phyloP scores from a whole-genome alignment of 164 flowering plant species.

The Warburgia ugandensis region DNA sequence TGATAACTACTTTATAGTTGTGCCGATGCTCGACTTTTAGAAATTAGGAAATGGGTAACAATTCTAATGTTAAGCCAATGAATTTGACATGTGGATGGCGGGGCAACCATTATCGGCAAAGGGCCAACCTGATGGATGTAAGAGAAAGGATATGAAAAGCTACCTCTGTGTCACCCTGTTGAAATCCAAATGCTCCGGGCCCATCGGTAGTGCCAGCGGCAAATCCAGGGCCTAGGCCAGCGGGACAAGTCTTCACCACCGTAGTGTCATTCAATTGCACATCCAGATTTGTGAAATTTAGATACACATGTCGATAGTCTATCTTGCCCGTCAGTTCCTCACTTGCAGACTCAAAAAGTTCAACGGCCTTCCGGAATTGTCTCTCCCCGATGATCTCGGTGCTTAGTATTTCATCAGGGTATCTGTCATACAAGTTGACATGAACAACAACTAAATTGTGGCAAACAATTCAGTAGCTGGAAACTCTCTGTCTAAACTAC shows the following conservation, averaged over 20 bases:
- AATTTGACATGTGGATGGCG: no score
- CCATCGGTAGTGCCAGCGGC: constrained; percentile 78
- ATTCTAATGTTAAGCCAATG: no score
- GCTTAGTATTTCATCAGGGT: constrained; percentile 58
- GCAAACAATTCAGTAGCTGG: no score
- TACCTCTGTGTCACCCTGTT: constrained; percentile 59
- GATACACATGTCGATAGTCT: constrained; percentile 40
- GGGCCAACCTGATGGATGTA: no score
- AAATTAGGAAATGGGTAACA: no score
- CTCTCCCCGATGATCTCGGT: constrained; percentile 60
- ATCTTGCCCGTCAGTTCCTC: constrained; percentile 38
- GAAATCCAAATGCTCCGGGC: constrained; percentile 53
- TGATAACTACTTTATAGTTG: no score
- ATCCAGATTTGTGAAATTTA: constrained; percentile 44
- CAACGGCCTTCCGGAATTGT: constrained; percentile 42
- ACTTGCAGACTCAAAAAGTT: constrained; percentile 35
- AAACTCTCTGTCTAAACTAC: no score
- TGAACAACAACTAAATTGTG: no score
- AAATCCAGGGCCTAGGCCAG: constrained; percentile 59
- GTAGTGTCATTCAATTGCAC: constrained; percentile 28
- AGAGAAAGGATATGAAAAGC: not conserved
- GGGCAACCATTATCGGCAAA: no score
- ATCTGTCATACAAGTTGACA: constrained; percentile 30
- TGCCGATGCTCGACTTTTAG: no score
- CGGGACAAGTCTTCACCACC: constrained; percentile 47